These are phyloP conservation scores for Geotrichum candidum DNA, from an alignment of 1,139 yeast genomes.

Conservation along the genomic window DNA sequence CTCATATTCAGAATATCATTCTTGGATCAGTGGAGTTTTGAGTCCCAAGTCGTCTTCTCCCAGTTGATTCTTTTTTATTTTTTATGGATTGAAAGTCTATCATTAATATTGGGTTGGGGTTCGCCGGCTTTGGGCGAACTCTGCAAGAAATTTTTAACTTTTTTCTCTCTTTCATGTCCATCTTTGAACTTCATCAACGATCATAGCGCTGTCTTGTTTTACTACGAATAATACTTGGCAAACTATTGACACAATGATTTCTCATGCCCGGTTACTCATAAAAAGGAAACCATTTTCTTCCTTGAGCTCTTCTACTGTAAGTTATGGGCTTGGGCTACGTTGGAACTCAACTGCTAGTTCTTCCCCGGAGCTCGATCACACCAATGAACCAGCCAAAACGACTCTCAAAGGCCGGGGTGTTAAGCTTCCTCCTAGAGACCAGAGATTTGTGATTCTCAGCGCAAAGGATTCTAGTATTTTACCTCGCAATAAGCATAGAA, in stretches of 20 bases:
- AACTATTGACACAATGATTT: neutral
- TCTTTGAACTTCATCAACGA: neutral
- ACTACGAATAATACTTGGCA: neutral
- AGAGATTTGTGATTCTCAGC: slow-evolving; percentile 26
- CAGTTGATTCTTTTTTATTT: neutral
- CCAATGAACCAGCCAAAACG: neutral
- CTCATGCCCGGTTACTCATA: neutral
- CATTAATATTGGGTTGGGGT: neutral
- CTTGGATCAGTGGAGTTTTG: neutral
- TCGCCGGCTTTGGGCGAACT: neutral
- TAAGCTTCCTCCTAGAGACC: slow-evolving; percentile 16
- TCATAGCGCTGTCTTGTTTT: neutral
- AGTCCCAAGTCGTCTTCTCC: neutral
- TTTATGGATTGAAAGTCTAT: neutral
- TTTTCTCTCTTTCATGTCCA: neutral
- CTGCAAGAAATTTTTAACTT: neutral
- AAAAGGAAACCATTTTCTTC: neutral
- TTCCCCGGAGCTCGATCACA: neutral
- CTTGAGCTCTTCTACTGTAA: neutral
- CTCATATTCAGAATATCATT: neutral
- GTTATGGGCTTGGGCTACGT: neutral
- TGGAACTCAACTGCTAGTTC: neutral
- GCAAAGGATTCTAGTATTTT: slow-evolving; percentile 27
- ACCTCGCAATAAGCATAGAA: slow-evolving; percentile 22
- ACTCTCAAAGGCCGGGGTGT: slow-evolving; percentile 12